Conservation (phyloP, 2,329 filamentous ascomycete species). For the Xylariaceae sp. region DNA sequence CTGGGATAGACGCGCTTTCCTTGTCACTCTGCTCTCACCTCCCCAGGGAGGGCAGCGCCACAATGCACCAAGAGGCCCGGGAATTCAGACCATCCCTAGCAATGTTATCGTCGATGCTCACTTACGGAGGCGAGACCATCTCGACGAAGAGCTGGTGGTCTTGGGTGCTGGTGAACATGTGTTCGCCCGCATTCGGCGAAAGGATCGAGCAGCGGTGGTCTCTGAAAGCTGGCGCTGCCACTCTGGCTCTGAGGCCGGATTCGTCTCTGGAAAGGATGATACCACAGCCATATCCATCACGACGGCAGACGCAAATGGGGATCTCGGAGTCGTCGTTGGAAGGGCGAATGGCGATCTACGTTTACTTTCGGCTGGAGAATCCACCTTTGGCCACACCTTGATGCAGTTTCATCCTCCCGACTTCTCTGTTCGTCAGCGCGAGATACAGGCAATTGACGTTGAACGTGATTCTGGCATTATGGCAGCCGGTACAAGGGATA, state of each 20-base stretch:
- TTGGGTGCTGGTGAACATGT: slow-evolving; percentile 50
- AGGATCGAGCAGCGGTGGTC: slow-evolving; percentile 14
- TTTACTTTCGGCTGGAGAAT: slow-evolving; percentile 37
- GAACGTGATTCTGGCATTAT: slow-evolving; percentile 25
- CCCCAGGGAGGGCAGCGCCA: slow-evolving; percentile 6
- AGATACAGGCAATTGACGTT: slow-evolving; percentile 36
- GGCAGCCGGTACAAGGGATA: slow-evolving; percentile 33
- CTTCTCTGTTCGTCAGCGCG: slow-evolving; percentile 20
- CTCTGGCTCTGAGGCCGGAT: slow-evolving; percentile 37
- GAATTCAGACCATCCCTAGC: slow-evolving; percentile 36
- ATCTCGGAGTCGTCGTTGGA: slow-evolving; percentile 39
- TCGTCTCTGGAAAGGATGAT: slow-evolving; percentile 43
- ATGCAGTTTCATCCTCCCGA: slow-evolving; percentile 20
- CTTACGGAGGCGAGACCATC: slow-evolving; percentile 31
- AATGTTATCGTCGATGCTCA: slow-evolving; percentile 45
- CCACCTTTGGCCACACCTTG: slow-evolving; percentile 30
- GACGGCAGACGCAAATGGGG: slow-evolving; percentile 25
- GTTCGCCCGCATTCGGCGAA: slow-evolving; percentile 37
- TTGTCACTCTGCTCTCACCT: slow-evolving; percentile 33
- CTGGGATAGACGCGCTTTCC: slow-evolving; percentile 45
- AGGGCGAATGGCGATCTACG: slow-evolving; percentile 46
- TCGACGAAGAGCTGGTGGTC: slow-evolving; percentile 40
- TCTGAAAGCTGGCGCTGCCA: slow-evolving; percentile 35
- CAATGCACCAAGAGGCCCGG: slow-evolving; percentile 1
- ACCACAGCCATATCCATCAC: slow-evolving; percentile 44